Conservation (phyloP, 176 grass and related monocot genomes). For the Triticum urartu region DNA sequence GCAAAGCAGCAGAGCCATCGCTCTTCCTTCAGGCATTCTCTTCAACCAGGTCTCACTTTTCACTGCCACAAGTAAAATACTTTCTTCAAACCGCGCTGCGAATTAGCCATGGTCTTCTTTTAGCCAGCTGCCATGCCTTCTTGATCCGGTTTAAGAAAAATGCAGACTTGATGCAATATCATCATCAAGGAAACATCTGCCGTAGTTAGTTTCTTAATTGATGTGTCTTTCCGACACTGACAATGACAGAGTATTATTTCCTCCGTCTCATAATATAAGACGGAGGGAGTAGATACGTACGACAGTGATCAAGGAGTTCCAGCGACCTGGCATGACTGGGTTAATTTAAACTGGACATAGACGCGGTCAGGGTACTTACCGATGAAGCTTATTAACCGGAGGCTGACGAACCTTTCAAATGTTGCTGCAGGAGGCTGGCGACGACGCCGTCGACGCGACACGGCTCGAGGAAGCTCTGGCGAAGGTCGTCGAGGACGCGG, state of each 20-base stretch:
- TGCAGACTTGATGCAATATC: too few relatives aligned
- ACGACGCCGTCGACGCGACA: slow-evolving; percentile 42
- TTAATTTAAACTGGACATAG: background rate
- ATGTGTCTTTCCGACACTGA: too few relatives aligned
- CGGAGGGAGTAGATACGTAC: too few relatives aligned
- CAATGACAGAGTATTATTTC: too few relatives aligned
- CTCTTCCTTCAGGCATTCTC: background rate
- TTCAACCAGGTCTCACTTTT: background rate
- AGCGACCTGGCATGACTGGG: background rate
- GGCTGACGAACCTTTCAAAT: too few relatives aligned
- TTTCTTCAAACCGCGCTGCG: background rate
- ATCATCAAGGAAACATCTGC: too few relatives aligned
- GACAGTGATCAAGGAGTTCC: background rate
- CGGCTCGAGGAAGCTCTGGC: slow-evolving; percentile 63
- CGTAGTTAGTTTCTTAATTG: too few relatives aligned
- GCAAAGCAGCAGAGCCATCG: background rate
- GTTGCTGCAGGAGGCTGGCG: slow-evolving; percentile 24
- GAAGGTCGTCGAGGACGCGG: slow-evolving; percentile 45
- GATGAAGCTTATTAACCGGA: background rate
- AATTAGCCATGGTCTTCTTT: background rate
- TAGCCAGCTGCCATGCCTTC: background rate
- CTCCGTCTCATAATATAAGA: too few relatives aligned
- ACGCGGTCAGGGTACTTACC: slow-evolving; percentile 31
- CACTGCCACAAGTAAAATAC: background rate
- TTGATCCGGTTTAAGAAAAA: too few relatives aligned